A percentile compares a stretch with the other conserved stretches of the same genome.
These are phyloP conservation scores for Skeletonema potamos DNA, from an alignment of 108 stramenopile species.

Conservation along the genomic window DNA sequence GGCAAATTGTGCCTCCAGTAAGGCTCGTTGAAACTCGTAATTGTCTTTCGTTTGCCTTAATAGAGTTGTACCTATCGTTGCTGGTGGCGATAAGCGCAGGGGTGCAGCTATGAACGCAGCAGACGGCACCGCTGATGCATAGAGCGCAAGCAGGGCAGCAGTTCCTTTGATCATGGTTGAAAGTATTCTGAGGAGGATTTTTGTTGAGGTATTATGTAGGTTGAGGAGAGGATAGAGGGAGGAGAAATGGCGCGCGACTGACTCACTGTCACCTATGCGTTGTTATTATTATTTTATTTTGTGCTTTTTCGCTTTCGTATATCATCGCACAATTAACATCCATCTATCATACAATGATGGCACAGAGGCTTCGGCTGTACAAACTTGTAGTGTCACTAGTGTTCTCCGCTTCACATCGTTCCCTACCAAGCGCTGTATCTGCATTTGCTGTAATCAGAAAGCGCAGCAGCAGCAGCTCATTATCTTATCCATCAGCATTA, in stretches of 20 bases:
- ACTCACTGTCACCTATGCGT: neutral
- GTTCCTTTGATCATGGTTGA: conserved; percentile 9
- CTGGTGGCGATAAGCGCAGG: neutral
- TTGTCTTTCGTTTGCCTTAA: neutral
- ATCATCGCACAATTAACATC: neutral
- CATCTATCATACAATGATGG: neutral
- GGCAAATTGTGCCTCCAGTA: conserved; percentile 20
- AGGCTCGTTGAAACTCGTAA: conserved; percentile 3
- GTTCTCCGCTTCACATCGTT: conserved; percentile 1
- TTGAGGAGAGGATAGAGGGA: too few relatives aligned
- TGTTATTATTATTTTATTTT: too few relatives aligned
- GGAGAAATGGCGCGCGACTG: neutral
- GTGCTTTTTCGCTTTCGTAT: neutral
- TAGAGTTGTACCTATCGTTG: neutral
- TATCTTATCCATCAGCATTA: conserved; percentile 7
- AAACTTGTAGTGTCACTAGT: conserved; percentile 5
- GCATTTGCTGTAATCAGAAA: neutral
- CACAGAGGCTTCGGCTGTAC: conserved; percentile 1
- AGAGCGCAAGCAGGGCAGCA: conserved; percentile 1
- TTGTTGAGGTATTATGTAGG: too few relatives aligned
- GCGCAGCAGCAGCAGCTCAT: neutral
- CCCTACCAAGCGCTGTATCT: neutral
- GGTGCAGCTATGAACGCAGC: neutral
- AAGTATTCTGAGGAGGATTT: too few relatives aligned
- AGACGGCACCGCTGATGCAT: neutral